Evolutionary conservation across 108 stramenopile genomes (phyloP).

Genomic region (Pseudonitzschia multistriata): DNA sequence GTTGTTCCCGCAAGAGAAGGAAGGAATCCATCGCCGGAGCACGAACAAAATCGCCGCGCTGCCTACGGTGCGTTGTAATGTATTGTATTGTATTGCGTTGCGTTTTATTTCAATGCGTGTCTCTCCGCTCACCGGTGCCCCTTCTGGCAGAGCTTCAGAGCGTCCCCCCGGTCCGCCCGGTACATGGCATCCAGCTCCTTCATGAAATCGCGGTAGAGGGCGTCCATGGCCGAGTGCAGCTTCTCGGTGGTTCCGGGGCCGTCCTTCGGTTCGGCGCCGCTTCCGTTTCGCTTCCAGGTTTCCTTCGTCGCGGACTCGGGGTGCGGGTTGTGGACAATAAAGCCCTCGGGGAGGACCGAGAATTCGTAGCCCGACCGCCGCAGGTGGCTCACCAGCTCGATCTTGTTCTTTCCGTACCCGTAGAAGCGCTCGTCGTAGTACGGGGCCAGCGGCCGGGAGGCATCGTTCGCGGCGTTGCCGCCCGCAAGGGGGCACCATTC

Average conservation of each 20-base stretch:
- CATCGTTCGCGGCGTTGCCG: background rate
- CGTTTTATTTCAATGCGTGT: no score
- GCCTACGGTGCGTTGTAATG: no score
- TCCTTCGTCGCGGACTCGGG: constrained; percentile 72
- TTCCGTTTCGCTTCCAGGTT: constrained; percentile 54
- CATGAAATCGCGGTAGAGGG: constrained; percentile 57
- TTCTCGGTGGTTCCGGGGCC: constrained; percentile 32
- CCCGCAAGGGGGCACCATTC: constrained; percentile 56
- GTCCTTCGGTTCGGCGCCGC: constrained; percentile 24
- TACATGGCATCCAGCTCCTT: constrained; percentile 39
- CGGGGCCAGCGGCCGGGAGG: constrained; percentile 30
- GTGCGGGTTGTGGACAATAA: constrained; percentile 82
- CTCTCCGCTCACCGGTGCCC: no score
- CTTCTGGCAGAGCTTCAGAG: background rate
- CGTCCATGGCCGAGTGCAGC: constrained; percentile 73
- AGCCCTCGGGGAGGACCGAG: constrained; percentile 70
- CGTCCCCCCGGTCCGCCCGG: background rate
- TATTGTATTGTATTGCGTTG: no score
- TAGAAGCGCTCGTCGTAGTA: constrained; percentile 89
- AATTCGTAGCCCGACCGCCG: constrained; percentile 61
- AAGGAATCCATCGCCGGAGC: no score
- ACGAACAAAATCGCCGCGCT: no score
- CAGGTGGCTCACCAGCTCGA: constrained; percentile 75
- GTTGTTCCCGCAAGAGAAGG: no score
- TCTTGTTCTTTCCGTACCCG: constrained; percentile 91